These are phyloP conservation scores for Leptographium flavum DNA, from an alignment of 2,329 filamentous ascomycete genomes.

Conservation along the genomic window DNA sequence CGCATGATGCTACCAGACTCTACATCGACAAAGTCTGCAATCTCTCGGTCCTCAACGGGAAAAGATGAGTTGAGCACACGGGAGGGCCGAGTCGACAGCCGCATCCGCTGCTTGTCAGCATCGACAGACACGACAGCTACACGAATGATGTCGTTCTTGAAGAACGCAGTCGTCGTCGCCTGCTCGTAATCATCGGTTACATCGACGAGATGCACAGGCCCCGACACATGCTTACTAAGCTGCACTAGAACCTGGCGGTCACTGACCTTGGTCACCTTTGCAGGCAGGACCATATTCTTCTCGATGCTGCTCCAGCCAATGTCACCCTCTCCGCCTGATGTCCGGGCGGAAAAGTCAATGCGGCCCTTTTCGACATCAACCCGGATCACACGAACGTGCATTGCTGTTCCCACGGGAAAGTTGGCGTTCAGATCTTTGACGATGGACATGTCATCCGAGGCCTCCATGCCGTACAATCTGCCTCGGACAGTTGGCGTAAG, in stretches of 20 bases:
- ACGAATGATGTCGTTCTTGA: slow-evolving; percentile 74
- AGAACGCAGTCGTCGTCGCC: slow-evolving; percentile 59
- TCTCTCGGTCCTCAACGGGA: slow-evolving; percentile 66
- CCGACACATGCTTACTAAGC: slow-evolving; percentile 66
- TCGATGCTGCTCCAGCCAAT: slow-evolving; percentile 60
- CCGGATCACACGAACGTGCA: slow-evolving; percentile 64
- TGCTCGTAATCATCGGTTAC: slow-evolving; percentile 76
- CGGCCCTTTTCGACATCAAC: slow-evolving; percentile 60
- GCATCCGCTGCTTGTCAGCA: slow-evolving; percentile 67
- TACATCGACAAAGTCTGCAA: slow-evolving; percentile 56
- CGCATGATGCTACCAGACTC: slow-evolving; percentile 66
- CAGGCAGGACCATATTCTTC: slow-evolving; percentile 68
- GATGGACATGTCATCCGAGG: slow-evolving; percentile 73
- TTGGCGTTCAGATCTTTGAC: slow-evolving; percentile 61
- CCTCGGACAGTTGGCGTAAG: slow-evolving; percentile 79
- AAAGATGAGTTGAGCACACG: slow-evolving; percentile 78
- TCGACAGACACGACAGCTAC: slow-evolving; percentile 78
- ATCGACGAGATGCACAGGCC: slow-evolving; percentile 69
- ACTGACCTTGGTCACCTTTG: slow-evolving; percentile 70
- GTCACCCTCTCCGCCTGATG: slow-evolving; percentile 36
- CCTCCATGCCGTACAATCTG: slow-evolving; percentile 66
- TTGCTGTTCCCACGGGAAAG: slow-evolving; percentile 81
- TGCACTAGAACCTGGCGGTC: slow-evolving; percentile 77
- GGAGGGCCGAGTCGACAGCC: slow-evolving; percentile 72
- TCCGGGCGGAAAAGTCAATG: slow-evolving; percentile 70